Evolutionary conservation across 2,329 filamentous ascomycete genomes (phyloP).

Genomic region (Botryotinia calthae): DNA sequence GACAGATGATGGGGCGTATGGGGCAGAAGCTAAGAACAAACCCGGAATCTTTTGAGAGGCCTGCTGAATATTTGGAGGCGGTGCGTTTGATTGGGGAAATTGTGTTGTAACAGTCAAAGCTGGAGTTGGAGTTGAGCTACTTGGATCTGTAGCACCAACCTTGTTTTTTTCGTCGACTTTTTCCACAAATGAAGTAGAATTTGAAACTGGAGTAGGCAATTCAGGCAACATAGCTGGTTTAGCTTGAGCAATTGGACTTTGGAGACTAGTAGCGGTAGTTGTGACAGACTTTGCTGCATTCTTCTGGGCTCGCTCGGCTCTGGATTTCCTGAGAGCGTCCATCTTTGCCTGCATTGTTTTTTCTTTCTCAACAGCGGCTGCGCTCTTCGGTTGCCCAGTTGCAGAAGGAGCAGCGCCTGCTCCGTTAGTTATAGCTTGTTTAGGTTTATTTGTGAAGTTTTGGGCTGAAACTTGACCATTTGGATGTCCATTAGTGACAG

Average conservation of each 20-base stretch:
- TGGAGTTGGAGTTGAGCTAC: conserved; percentile 1
- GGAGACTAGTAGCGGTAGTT: conserved; percentile 13
- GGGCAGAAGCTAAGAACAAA: conserved; percentile 34
- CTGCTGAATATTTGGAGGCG: conserved; percentile 10
- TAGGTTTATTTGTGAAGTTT: background rate
- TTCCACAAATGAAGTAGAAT: conserved; percentile 3
- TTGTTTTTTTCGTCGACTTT: background rate
- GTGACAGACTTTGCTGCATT: conserved; percentile 37
- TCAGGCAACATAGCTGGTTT: conserved; percentile 13
- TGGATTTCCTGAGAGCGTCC: conserved; percentile 65
- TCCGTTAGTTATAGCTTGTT: conserved; percentile 2
- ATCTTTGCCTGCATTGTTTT: conserved; percentile 73
- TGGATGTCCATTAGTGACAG: background rate
- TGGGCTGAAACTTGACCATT: background rate
- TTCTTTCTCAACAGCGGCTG: conserved; percentile 64
- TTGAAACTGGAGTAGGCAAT: background rate
- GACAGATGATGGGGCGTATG: conserved; percentile 17
- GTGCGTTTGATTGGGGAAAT: background rate
- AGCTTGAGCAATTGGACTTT: conserved; percentile 1
- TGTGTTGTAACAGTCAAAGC: conserved; percentile 5
- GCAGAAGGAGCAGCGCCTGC: background rate
- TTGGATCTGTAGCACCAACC: background rate
- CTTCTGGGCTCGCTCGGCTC: conserved; percentile 46
- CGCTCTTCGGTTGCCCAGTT: conserved; percentile 24
- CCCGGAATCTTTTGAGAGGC: conserved; percentile 28